Conservation (phyloP, 2,329 filamentous ascomycete genomes). For the Purpureocillium takamizusanense region DNA sequence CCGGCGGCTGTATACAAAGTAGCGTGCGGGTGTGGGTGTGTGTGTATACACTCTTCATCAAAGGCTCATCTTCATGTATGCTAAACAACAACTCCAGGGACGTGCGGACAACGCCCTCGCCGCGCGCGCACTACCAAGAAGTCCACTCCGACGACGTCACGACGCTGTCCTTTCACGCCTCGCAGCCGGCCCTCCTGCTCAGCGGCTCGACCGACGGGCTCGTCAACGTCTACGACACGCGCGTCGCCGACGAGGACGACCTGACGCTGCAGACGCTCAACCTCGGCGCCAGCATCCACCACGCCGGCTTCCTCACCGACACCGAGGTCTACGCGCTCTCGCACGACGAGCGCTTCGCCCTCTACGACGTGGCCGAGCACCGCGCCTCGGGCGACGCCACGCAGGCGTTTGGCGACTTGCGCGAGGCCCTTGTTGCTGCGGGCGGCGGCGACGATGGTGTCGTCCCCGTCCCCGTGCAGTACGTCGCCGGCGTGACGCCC, state of each 20-base stretch:
- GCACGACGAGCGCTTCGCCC: conserved; percentile 68
- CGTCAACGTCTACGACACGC: conserved; percentile 67
- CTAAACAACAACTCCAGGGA: too few relatives aligned
- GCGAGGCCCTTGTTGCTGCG: too few relatives aligned
- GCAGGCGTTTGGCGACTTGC: conserved; percentile 58
- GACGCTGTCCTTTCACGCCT: conserved; percentile 49
- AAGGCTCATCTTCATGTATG: too few relatives aligned
- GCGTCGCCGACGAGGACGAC: conserved; percentile 65
- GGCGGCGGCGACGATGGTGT: too few relatives aligned
- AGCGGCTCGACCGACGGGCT: conserved; percentile 75
- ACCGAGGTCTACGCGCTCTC: conserved; percentile 63
- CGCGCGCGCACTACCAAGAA: conserved; percentile 49
- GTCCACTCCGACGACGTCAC: conserved; percentile 62
- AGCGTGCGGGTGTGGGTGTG: too few relatives aligned
- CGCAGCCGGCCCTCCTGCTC: conserved; percentile 51
- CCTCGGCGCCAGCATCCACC: conserved; percentile 65
- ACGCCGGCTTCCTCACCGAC: conserved; percentile 58
- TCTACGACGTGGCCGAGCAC: conserved; percentile 61
- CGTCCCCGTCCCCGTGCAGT: conserved; percentile 56
- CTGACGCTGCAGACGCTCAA: conserved; percentile 72
- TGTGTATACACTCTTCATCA: too few relatives aligned
- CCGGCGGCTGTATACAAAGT: too few relatives aligned
- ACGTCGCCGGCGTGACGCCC: conserved; percentile 58
- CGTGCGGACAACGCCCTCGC: conserved; percentile 36
- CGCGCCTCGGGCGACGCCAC: conserved; percentile 48